phyloP scores from a whole-genome alignment of 2,329 filamentous ascomycete species.

The Fusarium aywerte region DNA sequence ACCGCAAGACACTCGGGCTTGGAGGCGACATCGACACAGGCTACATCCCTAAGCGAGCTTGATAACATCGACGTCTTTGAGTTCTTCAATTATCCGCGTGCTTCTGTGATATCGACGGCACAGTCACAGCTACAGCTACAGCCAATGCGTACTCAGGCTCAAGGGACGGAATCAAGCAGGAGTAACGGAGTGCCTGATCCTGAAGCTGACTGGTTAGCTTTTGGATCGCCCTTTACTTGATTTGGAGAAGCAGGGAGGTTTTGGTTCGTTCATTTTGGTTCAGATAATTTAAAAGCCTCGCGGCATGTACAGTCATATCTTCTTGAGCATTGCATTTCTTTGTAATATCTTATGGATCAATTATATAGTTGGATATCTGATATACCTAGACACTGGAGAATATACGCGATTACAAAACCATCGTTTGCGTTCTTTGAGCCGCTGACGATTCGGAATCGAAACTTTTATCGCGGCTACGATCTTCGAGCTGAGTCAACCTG shows the following conservation, averaged over 20 bases:
- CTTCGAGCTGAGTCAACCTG: neutral
- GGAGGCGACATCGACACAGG: conserved; percentile 54
- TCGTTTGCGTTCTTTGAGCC: neutral
- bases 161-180: conserved; percentile 8
- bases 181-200: conserved; percentile 26
- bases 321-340: neutral
- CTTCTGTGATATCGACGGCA: conserved; percentile 34
- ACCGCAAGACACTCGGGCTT: conserved; percentile 52
- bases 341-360: neutral
- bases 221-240: conserved; percentile 26
- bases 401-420: neutral
- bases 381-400: no score
- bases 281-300: conserved; percentile 7
- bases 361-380: no score
- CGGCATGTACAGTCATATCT: neutral
- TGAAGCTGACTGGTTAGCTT: conserved; percentile 34
- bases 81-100: conserved; percentile 58
- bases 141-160: conserved; percentile 4
- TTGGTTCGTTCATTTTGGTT: neutral
- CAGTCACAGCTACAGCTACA: conserved; percentile 28
- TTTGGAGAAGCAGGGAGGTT: no score
- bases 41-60: conserved; percentile 54
- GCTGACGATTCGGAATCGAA: neutral
- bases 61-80: conserved; percentile 59
- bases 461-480: neutral